Evolutionary conservation across 176 grass and related monocot species (phyloP).

Genomic region (Hordeum vulgare): MorexV3_pseudomolecules_assembly NC_058518.1:301806457-301806956

Average conservation of each 20-base stretch:
- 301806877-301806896: background rate
- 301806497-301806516: background rate
- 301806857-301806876: accelerated
- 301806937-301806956: background rate
- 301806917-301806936: background rate
- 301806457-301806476: too few species aligned
- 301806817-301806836: background rate
- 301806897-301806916: accelerated
- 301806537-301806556: background rate
- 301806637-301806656: background rate
- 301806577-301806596: background rate
- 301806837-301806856: background rate
- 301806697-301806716: background rate
- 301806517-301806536: background rate
- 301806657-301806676: too few species aligned
- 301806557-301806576: background rate
- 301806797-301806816: background rate
- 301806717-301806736: background rate
- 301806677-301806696: background rate
- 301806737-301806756: background rate
- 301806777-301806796: background rate
- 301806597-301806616: background rate
- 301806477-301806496: too few species aligned
- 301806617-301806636: background rate
- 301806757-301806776: too few species aligned